Base-by-base conservation (phyloP, 2,329 filamentous ascomycete species). In the Ceratocystiopsis sp. region DNA sequence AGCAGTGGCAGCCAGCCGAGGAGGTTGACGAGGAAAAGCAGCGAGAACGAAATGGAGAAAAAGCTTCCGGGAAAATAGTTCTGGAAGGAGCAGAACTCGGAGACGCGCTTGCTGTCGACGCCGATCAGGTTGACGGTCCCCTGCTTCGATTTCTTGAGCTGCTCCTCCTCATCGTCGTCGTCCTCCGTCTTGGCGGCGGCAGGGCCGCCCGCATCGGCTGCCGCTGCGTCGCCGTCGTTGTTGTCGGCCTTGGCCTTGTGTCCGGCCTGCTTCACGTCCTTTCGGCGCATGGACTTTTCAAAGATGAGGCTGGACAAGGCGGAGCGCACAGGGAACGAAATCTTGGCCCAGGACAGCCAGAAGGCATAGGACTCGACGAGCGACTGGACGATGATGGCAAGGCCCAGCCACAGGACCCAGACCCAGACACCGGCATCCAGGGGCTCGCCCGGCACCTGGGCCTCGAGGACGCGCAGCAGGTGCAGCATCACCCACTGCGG, bases 111-210 rank as follows among this genome's bases (percentile, higher is more conserved):
- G 9, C 74, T 66, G 56, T 89, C 83, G 12, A 87, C 76, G n/a
- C 80, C 81, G 38, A 87, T 77, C 34, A 86, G 65, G 55, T 87
- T 89, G 44, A 87, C 77, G 4, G 80, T 80, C 44, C 72, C 77
- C 58, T 89, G 83, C 48, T 58, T 78, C 71, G 49, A 75, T 57
- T 59, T 68, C 53, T 51, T 66, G 17, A 63, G 51, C 21, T 65
- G 43, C 53, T 63, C 54, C 54, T 59, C 50, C 10, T 73, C 67
- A n/a, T 69, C 19, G 4, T 21, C 19, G 19, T 4, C 19, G 19
- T 4, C 19, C 4, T 4, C 19, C 4, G 4, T 21, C 19, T 21
- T 21, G 19, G 4, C 7, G 4, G 19, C 19, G 7, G 19, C 4
- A 21, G n/a, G n/a, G n/a, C n/a, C n/a, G n/a, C 7, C 19, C 19